These are phyloP conservation scores for Salix dunnii DNA, from an alignment of 345 rosid genomes.

Conservation along the genomic window DNA sequence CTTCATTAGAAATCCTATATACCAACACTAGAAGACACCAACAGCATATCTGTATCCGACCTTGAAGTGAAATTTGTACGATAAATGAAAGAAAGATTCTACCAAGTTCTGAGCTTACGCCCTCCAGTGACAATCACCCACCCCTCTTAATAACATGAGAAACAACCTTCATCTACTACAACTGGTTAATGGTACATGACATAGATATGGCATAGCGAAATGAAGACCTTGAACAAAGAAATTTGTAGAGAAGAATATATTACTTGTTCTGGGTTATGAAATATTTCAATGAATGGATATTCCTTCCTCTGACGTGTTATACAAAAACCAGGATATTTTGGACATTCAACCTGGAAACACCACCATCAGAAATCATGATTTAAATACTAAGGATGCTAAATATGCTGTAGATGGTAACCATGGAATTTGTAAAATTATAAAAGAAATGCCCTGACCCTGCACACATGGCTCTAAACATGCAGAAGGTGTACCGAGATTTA, in stretches of 20 bases:
- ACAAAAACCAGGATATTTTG: constrained; percentile 96
- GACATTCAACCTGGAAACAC: constrained; percentile 83
- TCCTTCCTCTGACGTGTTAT: constrained; percentile 80
- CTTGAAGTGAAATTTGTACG: neutral
- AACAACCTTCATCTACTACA: neutral
- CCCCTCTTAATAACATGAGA: constrained; percentile 4
- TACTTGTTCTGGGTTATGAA: constrained; percentile 87
- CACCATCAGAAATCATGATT: constrained; percentile 19
- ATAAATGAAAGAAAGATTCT: neutral
- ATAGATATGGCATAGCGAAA: neutral
- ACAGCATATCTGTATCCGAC: neutral
- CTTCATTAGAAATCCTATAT: neutral
- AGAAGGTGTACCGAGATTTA: neutral
- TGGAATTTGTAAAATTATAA: neutral
- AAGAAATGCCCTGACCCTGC: neutral
- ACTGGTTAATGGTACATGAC: neutral
- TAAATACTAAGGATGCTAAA: neutral
- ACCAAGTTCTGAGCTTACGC: neutral
- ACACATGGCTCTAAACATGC: neutral
- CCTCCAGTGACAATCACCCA: neutral
- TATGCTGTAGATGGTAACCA: neutral
- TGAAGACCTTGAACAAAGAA: constrained; percentile 2
- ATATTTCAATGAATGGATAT: constrained; percentile 87
- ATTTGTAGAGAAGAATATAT: constrained; percentile 1
- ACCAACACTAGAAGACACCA: neutral